Base-by-base conservation (phyloP, 192 early-diverging fungal genomes). In the Coemansia sp. region DNA sequence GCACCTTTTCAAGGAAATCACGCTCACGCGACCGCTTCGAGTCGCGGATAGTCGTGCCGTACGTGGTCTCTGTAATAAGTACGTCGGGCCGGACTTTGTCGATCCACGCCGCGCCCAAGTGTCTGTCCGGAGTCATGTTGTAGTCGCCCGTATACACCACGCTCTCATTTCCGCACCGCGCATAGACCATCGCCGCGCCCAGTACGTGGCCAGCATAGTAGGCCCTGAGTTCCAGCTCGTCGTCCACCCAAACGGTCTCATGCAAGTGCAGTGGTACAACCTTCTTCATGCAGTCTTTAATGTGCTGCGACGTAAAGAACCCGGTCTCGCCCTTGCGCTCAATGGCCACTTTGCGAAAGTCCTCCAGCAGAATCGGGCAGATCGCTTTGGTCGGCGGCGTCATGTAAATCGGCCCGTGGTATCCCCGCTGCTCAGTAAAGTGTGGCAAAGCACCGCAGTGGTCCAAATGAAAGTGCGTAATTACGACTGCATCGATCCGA, bases 151-250 rank as follows among this genome's bases (percentile, higher is more conserved):
- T 93, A 58, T 93, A 93, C 17, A 93, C 90, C 4, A 91, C 75
- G 11, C 90, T 90, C 60, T 93, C 88, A 39, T 79, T 73, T 38
- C 92, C 82, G 44, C 77, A 65, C 14, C 72, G 43, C 44, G 92
- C 88, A 60, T 94, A 91, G 60, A 97, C 93, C 97, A 99, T 97
- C 33, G 93, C 95, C 0, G 97, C 97, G 4, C 97, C 97, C 21
- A 99, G 83, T 3, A 99, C 97, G 65, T 99, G 97, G 0, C 97
- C 97, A 10, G 97, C 97, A 76, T 99, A 97, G 64, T 97, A 99
- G 5, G 88, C 88, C 40, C 85, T 84, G 37, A 93, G 87, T 63
- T 89, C 86, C 19, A 93, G 80, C 48, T 97, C 91, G 22, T 88
- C 87, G 67, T 94, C 93, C 3, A 90, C 87, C 79, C 86, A 82